Evolutionary conservation across 257 asterid species (phyloP), one percentile per base, ranked within the genome.

Genomic region (Forsythia suspensa): DNA sequence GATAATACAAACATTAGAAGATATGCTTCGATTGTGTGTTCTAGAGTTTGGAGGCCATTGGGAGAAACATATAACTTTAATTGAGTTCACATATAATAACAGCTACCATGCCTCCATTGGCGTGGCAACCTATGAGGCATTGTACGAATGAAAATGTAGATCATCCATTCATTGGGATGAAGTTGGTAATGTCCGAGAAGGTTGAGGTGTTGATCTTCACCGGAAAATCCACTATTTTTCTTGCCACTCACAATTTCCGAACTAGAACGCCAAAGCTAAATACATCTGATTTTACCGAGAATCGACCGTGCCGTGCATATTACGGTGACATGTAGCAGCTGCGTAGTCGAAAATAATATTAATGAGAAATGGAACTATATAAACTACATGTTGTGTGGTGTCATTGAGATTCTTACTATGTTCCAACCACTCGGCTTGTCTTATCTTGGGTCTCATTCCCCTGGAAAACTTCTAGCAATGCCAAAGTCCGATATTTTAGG

Each of bases 251-350:
- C 70, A 2, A 88, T 86, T 46, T 88, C 89, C 2, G 74, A 41
- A 84, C 77, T 13, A 88, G 4, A 2, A 86, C 88, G 0, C 92
- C 90, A 20, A 84, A 88, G 82, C 90, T 86, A 5, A 81, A 88
- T 6, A 84, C 87, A 52, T 86, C 92, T 4, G 90, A 88, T 81
- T 86, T 86, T 69, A 75, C 72, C 0, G 90, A 86, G 46, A 78
- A 88, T 20, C 80, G 55, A 8, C 87, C 89, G 1, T 77, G 65
- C 0, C 46, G 77, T 0, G 82, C 87, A 55, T 88, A 88, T 16
- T 88, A 88, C 0, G 91, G 90, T 3, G 91, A 82, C 87, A 86
- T 88, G 42, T 86, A 86, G 10, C 90, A 87, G 2, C 88, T 88
- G 57, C 82, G 72, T 13, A 48, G 13, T 38, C 12, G 13, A 11